phyloP scores from a whole-genome alignment of 2,329 filamentous ascomycete genomes.

The Mariannaea elegans region DNA sequence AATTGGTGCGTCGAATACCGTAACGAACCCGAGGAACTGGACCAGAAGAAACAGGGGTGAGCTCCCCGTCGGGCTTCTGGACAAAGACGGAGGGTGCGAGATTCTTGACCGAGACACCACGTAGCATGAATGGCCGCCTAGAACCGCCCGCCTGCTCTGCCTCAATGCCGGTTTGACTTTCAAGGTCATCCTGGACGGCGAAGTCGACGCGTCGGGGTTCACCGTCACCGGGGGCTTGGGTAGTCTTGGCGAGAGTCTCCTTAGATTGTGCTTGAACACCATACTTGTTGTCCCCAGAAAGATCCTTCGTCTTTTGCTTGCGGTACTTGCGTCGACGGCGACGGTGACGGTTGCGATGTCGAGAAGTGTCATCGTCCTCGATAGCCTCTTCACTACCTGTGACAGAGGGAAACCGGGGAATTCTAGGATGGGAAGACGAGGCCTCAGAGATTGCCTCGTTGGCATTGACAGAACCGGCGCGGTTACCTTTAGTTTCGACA shows the following conservation, averaged over 20 bases:
- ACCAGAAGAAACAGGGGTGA: slow-evolving; percentile 46
- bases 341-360: slow-evolving; percentile 46
- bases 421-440: slow-evolving; percentile 47
- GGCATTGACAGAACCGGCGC: slow-evolving; percentile 52
- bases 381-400: slow-evolving; percentile 55
- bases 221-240: slow-evolving; percentile 37
- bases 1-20: slow-evolving; percentile 77
- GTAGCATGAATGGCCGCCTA: slow-evolving; percentile 62
- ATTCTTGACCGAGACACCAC: slow-evolving; percentile 71
- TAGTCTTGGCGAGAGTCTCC: slow-evolving; percentile 38
- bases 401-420: slow-evolving; percentile 48
- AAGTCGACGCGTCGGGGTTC: slow-evolving; percentile 69
- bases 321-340: slow-evolving; percentile 50
- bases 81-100: slow-evolving; percentile 77
- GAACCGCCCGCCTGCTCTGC: slow-evolving; percentile 25
- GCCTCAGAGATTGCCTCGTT: slow-evolving; percentile 50
- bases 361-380: slow-evolving; percentile 54
- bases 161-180: slow-evolving; percentile 41
- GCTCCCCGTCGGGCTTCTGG: slow-evolving; percentile 49
- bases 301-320: slow-evolving; percentile 55
- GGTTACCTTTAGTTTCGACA: slow-evolving; percentile 42
- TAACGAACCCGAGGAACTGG: slow-evolving; percentile 66
- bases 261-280: slow-evolving; percentile 44
- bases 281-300: slow-evolving; percentile 37
- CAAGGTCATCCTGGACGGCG: slow-evolving; percentile 48